Conservation (phyloP, 2,329 filamentous ascomycete species). For the Arachnopeziza araneosa region DNA sequence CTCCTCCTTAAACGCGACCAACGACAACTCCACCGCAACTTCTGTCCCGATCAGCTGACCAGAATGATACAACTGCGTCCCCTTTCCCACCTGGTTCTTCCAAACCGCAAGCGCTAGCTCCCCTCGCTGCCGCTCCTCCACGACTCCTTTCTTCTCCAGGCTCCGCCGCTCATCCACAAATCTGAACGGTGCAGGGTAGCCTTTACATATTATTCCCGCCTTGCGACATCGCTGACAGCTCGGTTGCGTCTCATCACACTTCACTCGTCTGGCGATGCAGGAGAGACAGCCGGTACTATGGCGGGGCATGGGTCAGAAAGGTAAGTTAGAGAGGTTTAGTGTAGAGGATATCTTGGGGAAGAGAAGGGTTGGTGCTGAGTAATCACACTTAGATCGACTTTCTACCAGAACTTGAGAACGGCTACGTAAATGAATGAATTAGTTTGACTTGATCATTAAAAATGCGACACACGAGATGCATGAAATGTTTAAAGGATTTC, state of each 20-base stretch:
- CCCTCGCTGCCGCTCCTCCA: background rate
- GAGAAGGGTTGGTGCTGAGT: no score
- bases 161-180: constrained; percentile 8
- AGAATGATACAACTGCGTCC: background rate
- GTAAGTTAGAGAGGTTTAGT: no score
- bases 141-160: background rate
- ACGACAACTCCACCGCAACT: no score
- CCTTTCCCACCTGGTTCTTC: no score
- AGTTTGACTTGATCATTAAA: no score
- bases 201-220: constrained; percentile 33
- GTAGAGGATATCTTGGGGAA: no score
- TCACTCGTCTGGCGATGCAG: constrained; percentile 26
- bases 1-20: background rate
- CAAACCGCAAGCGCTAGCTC: background rate
- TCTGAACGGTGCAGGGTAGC: constrained; percentile 22
- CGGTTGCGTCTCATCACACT: constrained; percentile 32
- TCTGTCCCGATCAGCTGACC: background rate
- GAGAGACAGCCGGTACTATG: constrained; percentile 31
- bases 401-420: no score
- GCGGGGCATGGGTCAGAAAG: no score
- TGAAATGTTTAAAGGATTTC: no score
- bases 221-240: constrained; percentile 33
- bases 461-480: no score
- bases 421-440: no score
- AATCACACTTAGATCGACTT: no score